These are phyloP conservation scores for Ceratobasidium sp. DNA, from an alignment of 1,284 basidiomycete species.

Conservation along the genomic window DNA sequence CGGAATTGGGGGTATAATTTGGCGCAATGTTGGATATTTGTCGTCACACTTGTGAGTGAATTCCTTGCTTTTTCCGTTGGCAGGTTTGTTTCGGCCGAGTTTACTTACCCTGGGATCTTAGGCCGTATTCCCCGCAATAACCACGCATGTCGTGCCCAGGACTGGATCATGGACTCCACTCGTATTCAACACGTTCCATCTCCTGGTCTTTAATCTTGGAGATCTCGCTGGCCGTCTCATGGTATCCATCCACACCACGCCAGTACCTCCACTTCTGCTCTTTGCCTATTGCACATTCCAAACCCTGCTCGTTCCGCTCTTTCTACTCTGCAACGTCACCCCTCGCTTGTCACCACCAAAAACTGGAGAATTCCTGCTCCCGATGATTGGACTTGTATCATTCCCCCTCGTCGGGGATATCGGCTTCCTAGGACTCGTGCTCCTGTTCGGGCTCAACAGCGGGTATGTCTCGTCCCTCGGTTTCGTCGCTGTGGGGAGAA, in stretches of 20 bases:
- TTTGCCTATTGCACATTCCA: neutral
- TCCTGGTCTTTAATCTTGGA: neutral
- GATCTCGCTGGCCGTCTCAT: conserved; percentile 6
- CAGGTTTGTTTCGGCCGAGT: neutral
- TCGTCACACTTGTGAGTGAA: neutral
- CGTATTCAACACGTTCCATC: neutral
- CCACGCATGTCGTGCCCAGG: neutral
- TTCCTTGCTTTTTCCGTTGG: neutral
- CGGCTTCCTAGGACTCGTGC: neutral
- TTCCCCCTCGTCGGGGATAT: neutral
- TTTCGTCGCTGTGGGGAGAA: neutral
- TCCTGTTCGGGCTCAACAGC: conserved; percentile 1
- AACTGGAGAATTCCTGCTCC: neutral
- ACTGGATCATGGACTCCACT: neutral
- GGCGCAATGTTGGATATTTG: conserved; percentile 14
- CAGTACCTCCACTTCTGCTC: neutral
- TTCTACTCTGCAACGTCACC: neutral
- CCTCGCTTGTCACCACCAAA: neutral
- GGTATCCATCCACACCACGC: neutral
- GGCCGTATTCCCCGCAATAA: conserved; percentile 16
- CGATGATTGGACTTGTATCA: neutral
- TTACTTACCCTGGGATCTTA: neutral
- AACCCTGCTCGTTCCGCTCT: conserved; percentile 1
- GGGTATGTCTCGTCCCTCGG: conserved; percentile 15
- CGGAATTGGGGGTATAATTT: conserved; percentile 9